Conservation (phyloP, 2,329 filamentous ascomycete genomes). For the Alternaria brassicicola region DNA sequence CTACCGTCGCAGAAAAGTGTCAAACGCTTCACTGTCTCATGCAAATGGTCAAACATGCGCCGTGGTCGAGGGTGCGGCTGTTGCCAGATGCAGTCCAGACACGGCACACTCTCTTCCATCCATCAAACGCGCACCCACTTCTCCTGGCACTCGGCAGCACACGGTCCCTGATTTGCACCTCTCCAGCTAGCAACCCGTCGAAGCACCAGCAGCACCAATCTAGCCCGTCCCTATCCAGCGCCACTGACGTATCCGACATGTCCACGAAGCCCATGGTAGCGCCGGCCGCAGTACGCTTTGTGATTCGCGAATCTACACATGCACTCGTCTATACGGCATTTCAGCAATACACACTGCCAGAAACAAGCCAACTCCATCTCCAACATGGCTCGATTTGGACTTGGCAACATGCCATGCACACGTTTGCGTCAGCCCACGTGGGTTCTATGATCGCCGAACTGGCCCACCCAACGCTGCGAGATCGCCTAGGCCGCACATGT, state of each 20-base stretch:
- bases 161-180: constrained; percentile 3
- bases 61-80: not conserved
- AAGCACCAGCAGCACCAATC: not conserved
- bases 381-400: not conserved
- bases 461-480: not conserved
- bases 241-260: not conserved
- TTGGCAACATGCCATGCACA: not conserved
- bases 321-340: not conserved
- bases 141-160: not conserved
- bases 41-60: not conserved
- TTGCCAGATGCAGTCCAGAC: not conserved
- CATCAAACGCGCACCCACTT: not conserved
- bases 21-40: constrained; percentile 8
- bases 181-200: not conserved
- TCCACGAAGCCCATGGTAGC: not conserved
- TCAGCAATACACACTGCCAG: not conserved
- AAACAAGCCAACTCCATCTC: not conserved
- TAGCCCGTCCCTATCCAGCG: not conserved
- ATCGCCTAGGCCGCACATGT: not conserved
- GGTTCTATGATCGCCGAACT: not conserved
- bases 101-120: not conserved
- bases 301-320: not conserved
- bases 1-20: not conserved
- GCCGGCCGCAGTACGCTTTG: not conserved
- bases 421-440: not conserved